These are phyloP conservation scores for Phytophthora hybrid DNA, from an alignment of 352 stramenopile genomes.

Conservation along the genomic window DNA sequence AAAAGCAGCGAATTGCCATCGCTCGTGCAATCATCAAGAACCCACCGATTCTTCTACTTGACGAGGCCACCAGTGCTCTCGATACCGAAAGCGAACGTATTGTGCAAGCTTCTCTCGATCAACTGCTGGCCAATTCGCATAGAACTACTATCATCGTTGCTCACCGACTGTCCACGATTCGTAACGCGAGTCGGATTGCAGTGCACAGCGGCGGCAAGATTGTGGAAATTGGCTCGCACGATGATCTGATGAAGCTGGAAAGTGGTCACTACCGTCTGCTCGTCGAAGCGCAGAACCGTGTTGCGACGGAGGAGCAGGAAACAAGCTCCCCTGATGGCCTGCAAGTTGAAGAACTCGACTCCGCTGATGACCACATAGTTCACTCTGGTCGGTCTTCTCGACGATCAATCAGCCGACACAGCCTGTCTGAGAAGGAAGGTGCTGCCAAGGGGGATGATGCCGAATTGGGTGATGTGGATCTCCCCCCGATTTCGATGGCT, in stretches of 20 bases:
- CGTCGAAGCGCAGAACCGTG: slow-evolving; percentile 47
- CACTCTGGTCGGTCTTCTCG: slow-evolving; percentile 28
- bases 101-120: slow-evolving; percentile 62
- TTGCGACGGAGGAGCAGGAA: slow-evolving; percentile 26
- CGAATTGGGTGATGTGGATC: slow-evolving; percentile 35
- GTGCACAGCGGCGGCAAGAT: slow-evolving; percentile 81
- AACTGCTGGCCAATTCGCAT: slow-evolving; percentile 56
- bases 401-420: slow-evolving; percentile 39
- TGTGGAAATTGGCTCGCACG: slow-evolving; percentile 83
- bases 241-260: slow-evolving; percentile 72
- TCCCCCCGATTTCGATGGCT: slow-evolving; percentile 42
- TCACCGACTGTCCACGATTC: slow-evolving; percentile 89
- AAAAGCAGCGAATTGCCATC: slow-evolving; percentile 95
- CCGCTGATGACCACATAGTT: slow-evolving; percentile 20
- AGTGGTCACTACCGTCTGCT: slow-evolving; percentile 49
- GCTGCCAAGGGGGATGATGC: slow-evolving; percentile 4
- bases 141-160: slow-evolving; percentile 86
- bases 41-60: slow-evolving; percentile 90
- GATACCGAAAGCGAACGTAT: slow-evolving; percentile 47
- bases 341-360: slow-evolving; percentile 22
- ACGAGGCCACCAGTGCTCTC: slow-evolving; percentile 62
- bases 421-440: slow-evolving; percentile 32
- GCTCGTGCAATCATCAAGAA: slow-evolving; percentile 92
- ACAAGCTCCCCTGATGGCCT: slow-evolving; percentile 13
- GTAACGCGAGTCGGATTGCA: slow-evolving; percentile 84